Base-by-base conservation (phyloP, 768 basidiomycete genomes). In the Termitomyces sp. region DNA sequence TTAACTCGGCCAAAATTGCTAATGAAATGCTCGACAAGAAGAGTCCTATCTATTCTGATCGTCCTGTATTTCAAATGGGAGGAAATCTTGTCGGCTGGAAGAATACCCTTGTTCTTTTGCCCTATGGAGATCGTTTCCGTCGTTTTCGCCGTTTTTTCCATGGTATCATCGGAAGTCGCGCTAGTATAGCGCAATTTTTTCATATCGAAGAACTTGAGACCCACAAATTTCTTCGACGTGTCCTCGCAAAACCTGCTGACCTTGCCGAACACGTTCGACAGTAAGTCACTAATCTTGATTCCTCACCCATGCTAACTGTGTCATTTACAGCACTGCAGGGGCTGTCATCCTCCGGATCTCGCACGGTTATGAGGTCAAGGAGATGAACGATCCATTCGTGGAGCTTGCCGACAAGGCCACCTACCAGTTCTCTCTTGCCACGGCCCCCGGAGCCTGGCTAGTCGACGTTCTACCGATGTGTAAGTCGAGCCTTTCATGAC, bases 11-110 rank as follows among this genome's bases (percentile, higher is more conserved):
- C 22, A 74, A 76, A 64, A 63, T 73, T 20, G 82, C 83, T 18
- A 68, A 72, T 57, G 83, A 86, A 53, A 76, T 88, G 72, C 73
- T 87, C 50, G 84, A 88, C 67, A 85, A 85, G 70, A 85, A 85
- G 63, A 84, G 83, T 59, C 74, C 81, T 28, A 77, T 81, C 44
- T 87, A 87, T 66, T 87, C 86, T 20, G 86, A 87, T 62, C 81
- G 86, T n/a, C 86, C 86, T 49, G 70, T 69, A 48, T 67, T 79
- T 12, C 75, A 77, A 57, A 79, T 81, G 81, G 81, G 75, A 35
- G 82, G 80, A 32, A 80, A 82, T 62, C 73, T 83, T 22, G 75
- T 80, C 32, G 82, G 82, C 42, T 83, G 82, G 82, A 82, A 81
- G 58, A 79, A 82, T 54, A 78, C 79, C 0, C 74, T 82, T 28